Evolutionary conservation across 177 flowering plant species (phyloP).

Genomic region (Vitis hybrid): DNA sequence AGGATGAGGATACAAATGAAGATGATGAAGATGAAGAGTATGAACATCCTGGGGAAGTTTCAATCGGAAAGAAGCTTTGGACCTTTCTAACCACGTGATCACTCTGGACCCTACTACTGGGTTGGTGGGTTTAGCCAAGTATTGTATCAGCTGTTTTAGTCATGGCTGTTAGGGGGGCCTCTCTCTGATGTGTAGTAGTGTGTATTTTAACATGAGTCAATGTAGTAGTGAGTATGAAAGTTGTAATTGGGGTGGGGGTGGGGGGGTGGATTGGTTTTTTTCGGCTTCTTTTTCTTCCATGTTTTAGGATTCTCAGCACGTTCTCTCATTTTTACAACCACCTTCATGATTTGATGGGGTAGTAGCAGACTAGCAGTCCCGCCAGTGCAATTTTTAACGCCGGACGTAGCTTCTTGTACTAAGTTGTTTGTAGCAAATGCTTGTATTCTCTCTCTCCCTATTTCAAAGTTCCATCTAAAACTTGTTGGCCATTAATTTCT

Average conservation of each 20-base stretch:
- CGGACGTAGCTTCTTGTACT: background rate
- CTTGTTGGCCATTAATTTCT: background rate
- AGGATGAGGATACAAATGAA: slow-evolving; percentile 23
- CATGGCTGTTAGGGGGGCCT: slow-evolving; percentile 12
- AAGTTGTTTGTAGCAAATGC: slow-evolving; percentile 17
- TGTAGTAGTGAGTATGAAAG: slow-evolving; percentile 10
- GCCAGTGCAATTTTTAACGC: slow-evolving; percentile 15
- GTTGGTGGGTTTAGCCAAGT: background rate
- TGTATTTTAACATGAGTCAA: slow-evolving; percentile 17
- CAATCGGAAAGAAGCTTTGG: slow-evolving; percentile 71
- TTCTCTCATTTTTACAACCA: background rate
- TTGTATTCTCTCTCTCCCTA: background rate
- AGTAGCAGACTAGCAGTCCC: background rate
- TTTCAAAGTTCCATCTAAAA: background rate
- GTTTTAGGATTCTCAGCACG: background rate
- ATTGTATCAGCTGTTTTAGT: slow-evolving; percentile 11
- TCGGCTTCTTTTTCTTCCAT: background rate
- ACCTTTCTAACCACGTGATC: slow-evolving; percentile 55
- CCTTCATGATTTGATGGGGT: slow-evolving; percentile 15
- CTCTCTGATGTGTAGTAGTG: slow-evolving; percentile 16
- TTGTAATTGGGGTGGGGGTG: slow-evolving; percentile 2
- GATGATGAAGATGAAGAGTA: slow-evolving; percentile 36
- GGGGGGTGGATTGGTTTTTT: background rate
- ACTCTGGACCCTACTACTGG: background rate
- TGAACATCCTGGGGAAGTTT: slow-evolving; percentile 55